Conservation (phyloP, 192 early-diverging fungal genomes). For the Mortierella antarctica region DNA sequence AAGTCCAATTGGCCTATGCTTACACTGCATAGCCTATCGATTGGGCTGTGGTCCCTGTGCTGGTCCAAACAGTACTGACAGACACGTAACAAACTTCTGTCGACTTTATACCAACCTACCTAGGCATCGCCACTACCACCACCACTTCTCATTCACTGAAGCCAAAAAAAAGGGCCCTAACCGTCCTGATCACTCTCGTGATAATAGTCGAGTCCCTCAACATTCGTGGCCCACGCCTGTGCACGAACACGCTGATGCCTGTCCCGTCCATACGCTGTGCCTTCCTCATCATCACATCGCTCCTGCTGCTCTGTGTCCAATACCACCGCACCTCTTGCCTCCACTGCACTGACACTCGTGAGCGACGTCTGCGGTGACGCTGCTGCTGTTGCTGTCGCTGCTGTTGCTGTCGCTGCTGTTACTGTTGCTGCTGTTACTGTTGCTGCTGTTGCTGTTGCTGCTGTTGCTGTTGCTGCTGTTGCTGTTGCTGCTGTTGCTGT, state of each 20-base stretch:
- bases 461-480: not conserved
- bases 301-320: too few relatives aligned
- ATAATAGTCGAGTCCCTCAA: constrained; percentile 13
- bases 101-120: not conserved
- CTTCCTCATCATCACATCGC: too few relatives aligned
- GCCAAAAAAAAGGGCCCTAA: not conserved
- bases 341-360: too few relatives aligned
- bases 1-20: too few relatives aligned
- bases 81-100: too few relatives aligned
- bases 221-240: constrained; percentile 21
- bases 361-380: not conserved
- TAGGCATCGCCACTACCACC: not conserved
- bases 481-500: not conserved
- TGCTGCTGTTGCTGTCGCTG: not conserved
- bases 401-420: not conserved
- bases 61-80: too few relatives aligned
- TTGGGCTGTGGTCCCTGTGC: not conserved
- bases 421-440: not conserved
- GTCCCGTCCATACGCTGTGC: too few relatives aligned
- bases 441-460: not conserved
- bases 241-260: not conserved
- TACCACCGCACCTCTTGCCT: too few relatives aligned
- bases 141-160: not conserved
- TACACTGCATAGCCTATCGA: too few relatives aligned
- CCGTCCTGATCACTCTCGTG: constrained; percentile 18